Conservation (phyloP, 2,329 filamentous ascomycete genomes). For the Mariannaea elegans region DNA sequence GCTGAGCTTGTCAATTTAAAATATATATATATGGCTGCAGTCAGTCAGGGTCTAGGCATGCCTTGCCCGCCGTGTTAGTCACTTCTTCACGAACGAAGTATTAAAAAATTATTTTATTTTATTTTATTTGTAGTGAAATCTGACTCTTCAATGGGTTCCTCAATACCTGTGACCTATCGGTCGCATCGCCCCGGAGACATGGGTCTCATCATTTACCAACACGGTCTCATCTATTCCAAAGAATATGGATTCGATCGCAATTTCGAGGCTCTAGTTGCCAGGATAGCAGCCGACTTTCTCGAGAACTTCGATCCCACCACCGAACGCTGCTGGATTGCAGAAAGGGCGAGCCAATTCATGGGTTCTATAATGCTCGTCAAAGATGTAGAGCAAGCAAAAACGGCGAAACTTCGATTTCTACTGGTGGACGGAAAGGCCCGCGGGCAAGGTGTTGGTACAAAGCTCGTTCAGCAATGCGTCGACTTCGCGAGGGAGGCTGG, state of each 20-base stretch:
- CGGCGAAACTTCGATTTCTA: constrained; percentile 37
- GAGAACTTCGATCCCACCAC: constrained; percentile 29
- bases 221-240: constrained; percentile 34
- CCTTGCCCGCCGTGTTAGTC: too few species aligned
- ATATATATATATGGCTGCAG: background rate
- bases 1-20: background rate
- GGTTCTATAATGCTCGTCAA: constrained; percentile 38
- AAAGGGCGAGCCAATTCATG: constrained; percentile 32
- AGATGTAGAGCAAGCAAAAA: constrained; percentile 18
- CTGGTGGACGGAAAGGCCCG: constrained; percentile 31
- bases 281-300: constrained; percentile 38
- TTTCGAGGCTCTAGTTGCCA: constrained; percentile 36
- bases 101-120: too few species aligned
- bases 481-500: constrained; percentile 5
- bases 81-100: too few species aligned
- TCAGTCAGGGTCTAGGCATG: too few species aligned
- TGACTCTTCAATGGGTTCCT: background rate
- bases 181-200: constrained; percentile 18
- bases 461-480: background rate
- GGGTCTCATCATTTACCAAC: constrained; percentile 38
- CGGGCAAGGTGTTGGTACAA: background rate
- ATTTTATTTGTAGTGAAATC: too few species aligned
- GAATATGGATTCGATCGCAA: constrained; percentile 30
- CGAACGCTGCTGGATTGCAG: constrained; percentile 43
- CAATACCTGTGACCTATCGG: background rate